These are phyloP conservation scores for Metarhizium humberi DNA, from an alignment of 2,329 filamentous ascomycete genomes.

Conservation along the genomic window DNA sequence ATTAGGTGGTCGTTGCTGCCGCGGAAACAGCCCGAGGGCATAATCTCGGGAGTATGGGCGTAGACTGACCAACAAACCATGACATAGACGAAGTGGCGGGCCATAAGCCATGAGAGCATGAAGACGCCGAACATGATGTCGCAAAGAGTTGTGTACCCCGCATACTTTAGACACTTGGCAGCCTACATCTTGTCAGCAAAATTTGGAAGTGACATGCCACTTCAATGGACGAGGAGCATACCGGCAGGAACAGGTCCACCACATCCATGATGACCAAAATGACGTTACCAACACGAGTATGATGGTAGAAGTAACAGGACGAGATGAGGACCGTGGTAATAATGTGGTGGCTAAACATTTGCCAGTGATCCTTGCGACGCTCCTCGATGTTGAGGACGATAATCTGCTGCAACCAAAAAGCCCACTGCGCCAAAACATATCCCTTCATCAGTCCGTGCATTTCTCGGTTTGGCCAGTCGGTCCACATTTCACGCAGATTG, in stretches of 20 bases:
- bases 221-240: conserved; percentile 33
- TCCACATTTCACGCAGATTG: conserved; percentile 72
- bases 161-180: conserved; percentile 90
- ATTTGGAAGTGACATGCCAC: background rate
- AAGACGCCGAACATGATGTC: conserved; percentile 81
- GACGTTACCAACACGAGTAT: conserved; percentile 79
- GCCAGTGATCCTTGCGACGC: conserved; percentile 85
- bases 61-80: conserved; percentile 77
- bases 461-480: conserved; percentile 72
- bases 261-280: conserved; percentile 91
- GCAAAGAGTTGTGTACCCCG: conserved; percentile 66
- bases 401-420: conserved; percentile 92
- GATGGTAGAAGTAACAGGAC: conserved; percentile 76
- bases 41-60: conserved; percentile 50
- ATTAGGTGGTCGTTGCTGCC: conserved; percentile 45
- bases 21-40: conserved; percentile 63
- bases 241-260: conserved; percentile 79
- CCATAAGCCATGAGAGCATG: conserved; percentile 73
- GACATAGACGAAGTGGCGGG: conserved; percentile 74
- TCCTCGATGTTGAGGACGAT: conserved; percentile 92
- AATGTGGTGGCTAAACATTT: conserved; percentile 96
- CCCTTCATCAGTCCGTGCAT: conserved; percentile 70
- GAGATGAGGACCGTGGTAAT: conserved; percentile 76
- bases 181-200: conserved; percentile 37
- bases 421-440: conserved; percentile 84